Evolutionary conservation across 805 yeast species (phyloP), one percentile per base, ranked within the genome.

Genomic region (Naumovozyma baii): DNA sequence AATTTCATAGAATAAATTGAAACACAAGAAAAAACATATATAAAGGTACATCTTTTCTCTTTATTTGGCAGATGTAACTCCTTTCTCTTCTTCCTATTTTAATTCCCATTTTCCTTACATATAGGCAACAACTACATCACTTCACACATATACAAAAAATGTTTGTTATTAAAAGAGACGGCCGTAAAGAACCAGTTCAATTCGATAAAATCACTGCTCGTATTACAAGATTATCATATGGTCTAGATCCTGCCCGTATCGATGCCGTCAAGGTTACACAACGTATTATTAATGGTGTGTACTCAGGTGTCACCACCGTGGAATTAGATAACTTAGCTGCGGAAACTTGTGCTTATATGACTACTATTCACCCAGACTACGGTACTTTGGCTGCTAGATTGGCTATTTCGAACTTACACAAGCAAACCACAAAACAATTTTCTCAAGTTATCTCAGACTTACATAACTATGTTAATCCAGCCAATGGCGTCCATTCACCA

Each of bases 341-440:
- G 33, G 97, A 90, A 65, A 85, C 95, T 26, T 90, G 95, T 38
- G 96, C 96, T 32, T 82, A 80, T 53, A 82, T 90, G 94, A 85
- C 96, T 41, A 88, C 96, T 13, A 76, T 83, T 46, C 97, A 90
- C 62, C 96, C 96, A n/a, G 96, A 90, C 65, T 88, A 90, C 54
- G 94, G 96, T 25, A 77, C 78, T 32, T 72, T 87, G 51, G 96
- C 96, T 39, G 96, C 96, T 18, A 78, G 97, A 64, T 78, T 90
- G 42, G 96, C 96, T 19, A 80, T 90, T 35, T 81, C 94, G 33
- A 84, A 85, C 62, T 70, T 90, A 56, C 96, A 90, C 69, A 85
- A 84, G 63, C 92, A 83, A 65, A 84, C 95, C 39, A 80, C 82
- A 47, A 80, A 81, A 62, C 79, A 73, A 58, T 87, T 82, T 54